Evolutionary conservation across 345 rosid species (phyloP).

Genomic region (Atalantia buxifolia): DNA sequence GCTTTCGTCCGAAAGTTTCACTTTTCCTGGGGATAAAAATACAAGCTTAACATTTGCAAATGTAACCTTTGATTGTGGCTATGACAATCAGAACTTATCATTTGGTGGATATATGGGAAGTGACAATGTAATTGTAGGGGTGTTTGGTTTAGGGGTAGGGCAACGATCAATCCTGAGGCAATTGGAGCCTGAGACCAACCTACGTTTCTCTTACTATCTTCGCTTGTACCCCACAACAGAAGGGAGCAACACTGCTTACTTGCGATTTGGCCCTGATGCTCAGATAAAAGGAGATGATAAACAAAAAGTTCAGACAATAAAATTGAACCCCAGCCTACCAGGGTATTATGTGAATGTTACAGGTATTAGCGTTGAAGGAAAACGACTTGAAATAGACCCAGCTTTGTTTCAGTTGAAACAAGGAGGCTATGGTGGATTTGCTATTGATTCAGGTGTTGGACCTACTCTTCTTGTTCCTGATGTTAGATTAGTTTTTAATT

Average conservation of each 20-base stretch:
- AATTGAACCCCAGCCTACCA: not conserved
- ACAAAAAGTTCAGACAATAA: no score
- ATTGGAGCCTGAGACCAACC: not conserved
- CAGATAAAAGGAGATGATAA: no score
- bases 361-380: not conserved
- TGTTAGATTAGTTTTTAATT: no score
- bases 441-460: slow-evolving; percentile 8
- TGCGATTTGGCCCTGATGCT: no score
- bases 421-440: not conserved
- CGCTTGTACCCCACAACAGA: no score
- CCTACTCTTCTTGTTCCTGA: not conserved
- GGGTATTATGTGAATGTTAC: not conserved
- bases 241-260: no score
- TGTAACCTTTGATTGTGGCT: not conserved
- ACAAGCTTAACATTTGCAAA: not conserved
- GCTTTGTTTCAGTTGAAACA: not conserved
- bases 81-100: not conserved
- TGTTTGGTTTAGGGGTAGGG: slow-evolving; percentile 13
- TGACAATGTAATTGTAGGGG: not conserved
- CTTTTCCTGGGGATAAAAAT: not conserved
- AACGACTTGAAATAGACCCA: not conserved
- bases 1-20: not conserved
- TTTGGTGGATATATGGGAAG: not conserved
- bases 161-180: not conserved
- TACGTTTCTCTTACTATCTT: no score